Percentiles rank a stretch among this genome's conserved stretches.
Conservation (phyloP, 1,284 basidiomycete species). For the Taiwanofungus camphoratus region DNA sequence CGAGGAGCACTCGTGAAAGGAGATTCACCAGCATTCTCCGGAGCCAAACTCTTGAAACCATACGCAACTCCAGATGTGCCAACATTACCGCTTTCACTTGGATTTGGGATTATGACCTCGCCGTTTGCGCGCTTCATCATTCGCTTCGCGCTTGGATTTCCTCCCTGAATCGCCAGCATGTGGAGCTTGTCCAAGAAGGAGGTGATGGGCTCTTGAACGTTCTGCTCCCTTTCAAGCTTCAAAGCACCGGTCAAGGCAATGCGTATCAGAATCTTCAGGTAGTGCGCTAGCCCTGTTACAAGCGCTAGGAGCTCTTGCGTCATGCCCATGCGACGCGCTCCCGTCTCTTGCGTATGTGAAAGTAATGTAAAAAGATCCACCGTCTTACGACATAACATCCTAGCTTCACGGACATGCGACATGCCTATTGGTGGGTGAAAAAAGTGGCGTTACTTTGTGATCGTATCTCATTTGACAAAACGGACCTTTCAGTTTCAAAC, state of each 20-base stretch:
- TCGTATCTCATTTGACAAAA: constrained; percentile 7
- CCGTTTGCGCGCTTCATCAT: constrained; percentile 65
- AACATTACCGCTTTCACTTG: constrained; percentile 44
- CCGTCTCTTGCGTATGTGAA: constrained; percentile 94
- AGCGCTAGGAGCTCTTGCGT: constrained; percentile 97
- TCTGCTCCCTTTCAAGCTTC: constrained; percentile 90
- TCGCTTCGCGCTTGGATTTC: constrained; percentile 70
- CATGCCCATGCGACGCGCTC: constrained; percentile 87
- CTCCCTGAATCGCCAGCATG: constrained; percentile 83
- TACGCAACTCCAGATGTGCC: constrained; percentile 81
- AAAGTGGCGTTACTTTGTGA: neutral
- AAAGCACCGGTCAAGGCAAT: constrained; percentile 96
- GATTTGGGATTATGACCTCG: constrained; percentile 41
- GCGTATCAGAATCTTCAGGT: constrained; percentile 98
- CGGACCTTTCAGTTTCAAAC: constrained; percentile 79
- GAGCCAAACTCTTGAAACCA: constrained; percentile 84
- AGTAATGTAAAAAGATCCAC: constrained; percentile 97
- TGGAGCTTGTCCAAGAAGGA: constrained; percentile 92
- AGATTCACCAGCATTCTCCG: constrained; percentile 83
- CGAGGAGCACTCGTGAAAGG: constrained; percentile 53
- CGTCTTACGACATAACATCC: constrained; percentile 98
- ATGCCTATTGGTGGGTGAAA: constrained; percentile 56
- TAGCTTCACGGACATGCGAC: constrained; percentile 96
- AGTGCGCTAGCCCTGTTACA: constrained; percentile 97
- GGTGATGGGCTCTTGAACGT: constrained; percentile 77